Evolutionary conservation across 2,329 filamentous ascomycete species (phyloP).

Genomic region (Xylaria arbuscula): DNA sequence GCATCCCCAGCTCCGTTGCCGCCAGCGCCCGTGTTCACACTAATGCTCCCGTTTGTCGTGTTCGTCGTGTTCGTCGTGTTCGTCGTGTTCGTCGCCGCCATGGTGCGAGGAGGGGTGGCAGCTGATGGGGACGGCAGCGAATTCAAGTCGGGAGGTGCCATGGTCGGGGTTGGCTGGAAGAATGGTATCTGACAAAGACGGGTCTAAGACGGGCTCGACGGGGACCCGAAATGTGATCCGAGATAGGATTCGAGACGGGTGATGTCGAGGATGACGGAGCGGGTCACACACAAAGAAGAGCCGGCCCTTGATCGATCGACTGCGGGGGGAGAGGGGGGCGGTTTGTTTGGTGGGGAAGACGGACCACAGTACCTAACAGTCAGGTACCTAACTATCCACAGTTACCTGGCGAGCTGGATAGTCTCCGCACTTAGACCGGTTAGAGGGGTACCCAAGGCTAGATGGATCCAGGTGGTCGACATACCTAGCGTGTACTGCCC

Average conservation of each 20-base stretch:
- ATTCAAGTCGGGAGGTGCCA: constrained; percentile 70
- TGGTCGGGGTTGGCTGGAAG: constrained; percentile 39
- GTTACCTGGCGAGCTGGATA: too few relatives aligned
- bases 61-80: too few relatives aligned
- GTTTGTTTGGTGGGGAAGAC: too few relatives aligned
- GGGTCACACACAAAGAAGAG: not conserved
- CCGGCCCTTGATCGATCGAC: not conserved
- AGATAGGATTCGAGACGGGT: not conserved
- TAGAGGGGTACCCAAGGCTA: too few relatives aligned
- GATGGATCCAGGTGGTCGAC: too few relatives aligned
- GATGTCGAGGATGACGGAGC: not conserved
- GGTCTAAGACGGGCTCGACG: too few relatives aligned
- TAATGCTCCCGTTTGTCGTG: constrained; percentile 34
- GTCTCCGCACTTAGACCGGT: too few relatives aligned
- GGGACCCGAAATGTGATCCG: not conserved
- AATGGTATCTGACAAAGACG: too few relatives aligned
- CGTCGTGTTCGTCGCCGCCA: constrained; percentile 53
- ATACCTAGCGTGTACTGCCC: too few relatives aligned
- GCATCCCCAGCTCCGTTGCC: constrained; percentile 38
- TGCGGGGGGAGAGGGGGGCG: not conserved
- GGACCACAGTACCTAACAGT: too few relatives aligned
- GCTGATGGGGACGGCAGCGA: constrained; percentile 62
- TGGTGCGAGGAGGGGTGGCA: constrained; percentile 52
- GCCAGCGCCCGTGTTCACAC: constrained; percentile 32
- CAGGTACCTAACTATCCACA: too few relatives aligned